A percentile compares a stretch with the other conserved stretches of the same genome.
Conservation (phyloP, 768 basidiomycete genomes). For the Psilocybe subaeruginosa region DNA sequence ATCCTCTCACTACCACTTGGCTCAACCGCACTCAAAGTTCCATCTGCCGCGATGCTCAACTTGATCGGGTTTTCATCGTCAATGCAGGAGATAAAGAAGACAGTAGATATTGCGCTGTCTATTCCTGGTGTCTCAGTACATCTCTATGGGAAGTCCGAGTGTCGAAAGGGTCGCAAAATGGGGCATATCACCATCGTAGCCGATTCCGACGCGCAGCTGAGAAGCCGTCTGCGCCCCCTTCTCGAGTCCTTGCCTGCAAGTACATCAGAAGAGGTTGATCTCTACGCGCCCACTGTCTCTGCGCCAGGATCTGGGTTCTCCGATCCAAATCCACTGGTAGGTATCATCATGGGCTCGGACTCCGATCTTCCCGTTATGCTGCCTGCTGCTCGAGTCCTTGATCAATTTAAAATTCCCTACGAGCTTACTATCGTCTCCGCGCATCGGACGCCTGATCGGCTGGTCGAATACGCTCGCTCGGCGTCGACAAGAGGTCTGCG, state of each 20-base stretch:
- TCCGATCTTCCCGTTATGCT: conserved; percentile 96
- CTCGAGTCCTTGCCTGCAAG: conserved; percentile 62
- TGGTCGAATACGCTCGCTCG: conserved; percentile 80
- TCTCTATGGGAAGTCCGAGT: conserved; percentile 93
- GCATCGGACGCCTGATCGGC: conserved; percentile 88
- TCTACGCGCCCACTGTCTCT: conserved; percentile 52
- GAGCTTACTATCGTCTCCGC: conserved; percentile 97
- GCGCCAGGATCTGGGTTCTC: conserved; percentile 54
- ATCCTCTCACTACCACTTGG: conserved; percentile 91
- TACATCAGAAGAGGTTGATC: conserved; percentile 48
- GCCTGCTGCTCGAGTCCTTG: conserved; percentile 83
- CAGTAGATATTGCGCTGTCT: conserved; percentile 61
- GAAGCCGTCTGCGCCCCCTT: conserved; percentile 70
- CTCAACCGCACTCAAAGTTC: conserved; percentile 84
- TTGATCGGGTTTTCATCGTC: conserved; percentile 82
- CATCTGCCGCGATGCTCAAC: conserved; percentile 92
- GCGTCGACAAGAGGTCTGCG: conserved; percentile 70
- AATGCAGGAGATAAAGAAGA: conserved; percentile 58
- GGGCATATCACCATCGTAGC: conserved; percentile 94
- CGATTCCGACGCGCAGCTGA: conserved; percentile 75
- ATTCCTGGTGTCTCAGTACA: conserved; percentile 83
- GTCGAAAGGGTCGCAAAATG: conserved; percentile 93
- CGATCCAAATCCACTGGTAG: conserved; percentile 76
- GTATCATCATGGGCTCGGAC: conserved; percentile 98
- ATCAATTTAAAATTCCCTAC: conserved; percentile 83